phyloP scores from a whole-genome alignment of 225 moss, liverwort and hornwort species.

The Pseudisothecium myosuroides region DNA sequence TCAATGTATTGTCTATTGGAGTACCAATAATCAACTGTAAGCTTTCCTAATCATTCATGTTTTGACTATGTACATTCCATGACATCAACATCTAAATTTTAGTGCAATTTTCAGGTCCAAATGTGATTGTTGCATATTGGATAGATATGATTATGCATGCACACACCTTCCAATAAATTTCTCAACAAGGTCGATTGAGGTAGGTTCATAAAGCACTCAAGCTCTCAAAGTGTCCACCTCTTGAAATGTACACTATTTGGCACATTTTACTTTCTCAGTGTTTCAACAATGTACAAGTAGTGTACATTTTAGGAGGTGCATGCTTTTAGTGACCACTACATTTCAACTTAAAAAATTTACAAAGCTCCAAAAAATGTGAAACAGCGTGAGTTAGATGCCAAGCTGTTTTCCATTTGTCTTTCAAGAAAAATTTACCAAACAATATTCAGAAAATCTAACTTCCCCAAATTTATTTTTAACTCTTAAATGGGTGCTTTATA shows the following conservation, averaged over 20 bases:
- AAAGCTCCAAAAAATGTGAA: neutral
- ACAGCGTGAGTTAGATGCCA: rapidly evolving
- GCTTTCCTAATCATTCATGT: neutral
- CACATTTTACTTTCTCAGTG: no score
- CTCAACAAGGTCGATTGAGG: neutral
- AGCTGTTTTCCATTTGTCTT: neutral
- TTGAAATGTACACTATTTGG: neutral
- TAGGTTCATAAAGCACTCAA: rapidly evolving
- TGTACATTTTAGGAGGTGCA: neutral
- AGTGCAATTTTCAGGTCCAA: neutral
- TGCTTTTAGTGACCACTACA: neutral
- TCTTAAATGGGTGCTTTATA: neutral
- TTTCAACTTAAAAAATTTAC: neutral
- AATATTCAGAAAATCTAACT: neutral
- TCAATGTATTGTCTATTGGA: neutral
- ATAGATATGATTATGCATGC: neutral
- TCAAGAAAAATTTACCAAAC: rapidly evolving
- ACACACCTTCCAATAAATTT: neutral
- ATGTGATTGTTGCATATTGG: neutral
- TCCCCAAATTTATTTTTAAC: neutral
- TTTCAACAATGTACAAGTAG: neutral
- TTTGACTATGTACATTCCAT: neutral
- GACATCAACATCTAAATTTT: neutral
- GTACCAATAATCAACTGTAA: neutral
- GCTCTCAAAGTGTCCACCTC: neutral